Evolutionary conservation across 1,139 yeast species (phyloP), one percentile per base, ranked within the genome.

Genomic region (Scheffersomyces cryptocercus): DNA sequence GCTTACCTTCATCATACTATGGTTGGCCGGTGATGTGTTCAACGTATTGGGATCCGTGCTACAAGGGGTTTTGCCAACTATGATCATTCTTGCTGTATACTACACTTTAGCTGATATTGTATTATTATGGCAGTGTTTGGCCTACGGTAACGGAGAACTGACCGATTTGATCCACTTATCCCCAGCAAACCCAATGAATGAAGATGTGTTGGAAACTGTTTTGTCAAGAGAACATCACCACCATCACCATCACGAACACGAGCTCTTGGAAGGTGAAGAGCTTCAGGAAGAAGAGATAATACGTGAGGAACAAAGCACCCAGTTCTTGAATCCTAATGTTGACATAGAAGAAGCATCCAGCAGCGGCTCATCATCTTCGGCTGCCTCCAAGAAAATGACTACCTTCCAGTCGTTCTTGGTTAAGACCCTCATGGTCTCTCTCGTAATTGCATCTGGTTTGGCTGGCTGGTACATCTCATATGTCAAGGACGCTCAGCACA

Each of bases 1-100:
- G 5, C 66, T 90, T 33, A 69, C 85, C 51, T 91, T 91, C 62
- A 88, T 91, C 28, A 77, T 88, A 3, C 73, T 91, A 35, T 91
- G 98, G 98, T 73, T 81, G 42, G 83, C 82, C 0, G 98, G 98
- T 36, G 98, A 91, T 64, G 81, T 91, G 0, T 90, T 91, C 68
- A 91, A 91, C 58, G 93, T 90, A 5, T 69, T 91, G 34, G 98
- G 98, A 6, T 90, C 96, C 2, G 73, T 89, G 6, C 64, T 90
- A 50, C 97, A 91, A 66, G 89, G 90, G 8, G 91, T 91, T 2
- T 73, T 91, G 48, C 96, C 96, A 28, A 91, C 98, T 1, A 91
- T 91, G 97, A 84, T 85, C 50, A 80, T 91, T 6, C 75, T 93
- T 49, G 97, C 98, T 3, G 77, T 91, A 0, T 93, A 91, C 65